phyloP scores from a whole-genome alignment of 2,329 filamentous ascomycete genomes.

The Dactylonectria macrodidyma region DNA sequence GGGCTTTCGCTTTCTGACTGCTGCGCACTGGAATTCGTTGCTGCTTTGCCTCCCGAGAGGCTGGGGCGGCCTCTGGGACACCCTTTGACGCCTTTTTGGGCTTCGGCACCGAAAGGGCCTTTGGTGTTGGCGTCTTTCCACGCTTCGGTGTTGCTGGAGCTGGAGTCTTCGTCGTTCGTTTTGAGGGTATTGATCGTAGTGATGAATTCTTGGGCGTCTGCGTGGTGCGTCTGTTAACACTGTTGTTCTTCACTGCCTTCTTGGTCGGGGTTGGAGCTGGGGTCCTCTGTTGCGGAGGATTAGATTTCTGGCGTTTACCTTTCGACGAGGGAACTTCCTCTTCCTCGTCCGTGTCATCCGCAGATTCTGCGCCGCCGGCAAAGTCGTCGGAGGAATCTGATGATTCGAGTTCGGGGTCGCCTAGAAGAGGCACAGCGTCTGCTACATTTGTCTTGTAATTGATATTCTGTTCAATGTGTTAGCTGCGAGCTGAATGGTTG shows the following conservation, averaged over 20 bases:
- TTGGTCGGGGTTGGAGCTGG: conserved; percentile 46
- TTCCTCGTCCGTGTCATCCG: conserved; percentile 52
- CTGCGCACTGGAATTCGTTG: conserved; percentile 25
- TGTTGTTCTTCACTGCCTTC: conserved; percentile 43
- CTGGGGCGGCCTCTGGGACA: conserved; percentile 44
- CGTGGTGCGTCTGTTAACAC: conserved; percentile 51
- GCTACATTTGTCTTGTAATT: conserved; percentile 52
- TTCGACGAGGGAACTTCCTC: conserved; percentile 38
- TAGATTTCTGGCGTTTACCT: conserved; percentile 55
- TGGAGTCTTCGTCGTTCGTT: conserved; percentile 29
- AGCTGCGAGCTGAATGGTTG: conserved; percentile 22
- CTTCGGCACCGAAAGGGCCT: conserved; percentile 23
- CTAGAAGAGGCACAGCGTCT: conserved; percentile 41
- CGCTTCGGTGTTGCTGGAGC: conserved; percentile 38
- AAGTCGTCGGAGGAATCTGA: conserved; percentile 55
- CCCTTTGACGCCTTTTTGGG: conserved; percentile 24
- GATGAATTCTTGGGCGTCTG: conserved; percentile 48
- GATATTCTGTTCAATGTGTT: conserved; percentile 47
- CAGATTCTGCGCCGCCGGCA: conserved; percentile 48
- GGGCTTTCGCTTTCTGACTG: conserved; percentile 28
- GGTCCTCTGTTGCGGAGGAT: conserved; percentile 41
- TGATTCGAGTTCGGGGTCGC: conserved; percentile 46
- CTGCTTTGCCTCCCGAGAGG: conserved; percentile 29
- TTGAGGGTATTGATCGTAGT: conserved; percentile 31
- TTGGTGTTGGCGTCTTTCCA: conserved; percentile 33